phyloP scores from a whole-genome alignment of 1,284 basidiomycete species.

The Salmacisia buchloeana region DNA sequence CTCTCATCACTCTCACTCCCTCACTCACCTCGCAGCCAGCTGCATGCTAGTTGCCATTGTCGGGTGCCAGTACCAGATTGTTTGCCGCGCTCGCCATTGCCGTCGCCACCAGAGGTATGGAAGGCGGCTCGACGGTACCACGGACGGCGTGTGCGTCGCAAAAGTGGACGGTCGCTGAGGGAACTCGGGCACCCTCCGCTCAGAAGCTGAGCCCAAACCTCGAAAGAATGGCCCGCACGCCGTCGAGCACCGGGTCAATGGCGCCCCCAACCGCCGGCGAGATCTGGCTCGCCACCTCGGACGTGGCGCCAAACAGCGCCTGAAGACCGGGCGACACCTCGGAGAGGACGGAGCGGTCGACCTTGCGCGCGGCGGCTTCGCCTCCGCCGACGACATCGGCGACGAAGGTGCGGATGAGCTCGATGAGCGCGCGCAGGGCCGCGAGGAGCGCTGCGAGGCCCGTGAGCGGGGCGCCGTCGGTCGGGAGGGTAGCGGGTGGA shows the following conservation, averaged over 20 bases:
- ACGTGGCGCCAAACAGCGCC: background rate
- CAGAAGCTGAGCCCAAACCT: background rate
- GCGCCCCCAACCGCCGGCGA: background rate
- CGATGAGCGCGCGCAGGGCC: background rate
- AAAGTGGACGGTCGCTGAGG: too few species aligned
- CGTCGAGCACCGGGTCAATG: background rate
- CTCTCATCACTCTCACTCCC: too few species aligned
- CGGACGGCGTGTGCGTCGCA: too few species aligned
- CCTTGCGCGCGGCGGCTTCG: too few species aligned
- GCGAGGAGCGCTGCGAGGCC: background rate
- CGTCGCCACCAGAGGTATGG: too few species aligned
- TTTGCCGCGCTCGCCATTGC: too few species aligned
- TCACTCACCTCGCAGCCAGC: too few species aligned
- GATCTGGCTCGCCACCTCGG: background rate
- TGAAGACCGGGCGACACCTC: constrained; percentile 1
- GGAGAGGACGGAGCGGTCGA: background rate
- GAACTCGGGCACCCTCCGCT: too few species aligned
- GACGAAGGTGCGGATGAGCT: background rate
- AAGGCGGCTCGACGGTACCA: too few species aligned
- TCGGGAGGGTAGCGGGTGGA: background rate
- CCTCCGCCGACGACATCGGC: background rate
- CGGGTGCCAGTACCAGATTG: too few species aligned
- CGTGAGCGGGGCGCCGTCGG: too few species aligned
- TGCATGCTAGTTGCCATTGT: too few species aligned
- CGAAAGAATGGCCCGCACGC: background rate